Conservation (phyloP, 164 flowering plant genomes). For the Magnolia changhungtana region DNA sequence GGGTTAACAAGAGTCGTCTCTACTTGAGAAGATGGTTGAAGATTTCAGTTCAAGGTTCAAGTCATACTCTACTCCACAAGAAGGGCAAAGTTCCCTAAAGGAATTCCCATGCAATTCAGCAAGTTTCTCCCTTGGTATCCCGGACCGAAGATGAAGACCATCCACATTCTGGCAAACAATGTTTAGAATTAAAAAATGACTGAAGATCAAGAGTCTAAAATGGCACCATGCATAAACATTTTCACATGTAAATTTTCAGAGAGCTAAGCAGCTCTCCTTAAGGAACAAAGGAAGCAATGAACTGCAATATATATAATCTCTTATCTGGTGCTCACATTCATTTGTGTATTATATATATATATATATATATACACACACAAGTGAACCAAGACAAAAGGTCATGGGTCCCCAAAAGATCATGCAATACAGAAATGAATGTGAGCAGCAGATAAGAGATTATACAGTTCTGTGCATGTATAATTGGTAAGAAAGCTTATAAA, state of each 20-base stretch:
- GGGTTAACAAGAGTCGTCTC: background rate
- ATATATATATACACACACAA: no score
- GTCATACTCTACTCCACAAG: conserved; percentile 89
- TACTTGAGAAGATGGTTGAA: background rate
- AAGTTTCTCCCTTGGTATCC: conserved; percentile 91
- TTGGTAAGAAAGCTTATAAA: background rate
- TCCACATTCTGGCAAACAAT: conserved; percentile 70
- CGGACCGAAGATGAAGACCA: conserved; percentile 97
- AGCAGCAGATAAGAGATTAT: background rate
- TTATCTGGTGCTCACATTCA: no score
- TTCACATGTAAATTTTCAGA: no score
- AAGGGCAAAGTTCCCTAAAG: conserved; percentile 82
- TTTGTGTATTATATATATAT: no score
- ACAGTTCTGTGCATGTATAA: no score
- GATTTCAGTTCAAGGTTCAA: background rate
- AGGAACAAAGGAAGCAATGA: no score
- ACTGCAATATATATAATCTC: no score
- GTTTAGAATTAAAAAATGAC: background rate
- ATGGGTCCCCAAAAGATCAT: background rate
- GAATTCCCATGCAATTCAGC: conserved; percentile 97
- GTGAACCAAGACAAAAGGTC: background rate
- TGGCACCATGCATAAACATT: background rate
- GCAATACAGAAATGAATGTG: background rate
- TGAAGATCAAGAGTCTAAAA: background rate
- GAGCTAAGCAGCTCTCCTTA: no score